A percentile compares a stretch with the other conserved stretches of the same genome.
phyloP scores from a whole-genome alignment of 345 rosid genomes.

The Bretschneidera sinensis region DNA sequence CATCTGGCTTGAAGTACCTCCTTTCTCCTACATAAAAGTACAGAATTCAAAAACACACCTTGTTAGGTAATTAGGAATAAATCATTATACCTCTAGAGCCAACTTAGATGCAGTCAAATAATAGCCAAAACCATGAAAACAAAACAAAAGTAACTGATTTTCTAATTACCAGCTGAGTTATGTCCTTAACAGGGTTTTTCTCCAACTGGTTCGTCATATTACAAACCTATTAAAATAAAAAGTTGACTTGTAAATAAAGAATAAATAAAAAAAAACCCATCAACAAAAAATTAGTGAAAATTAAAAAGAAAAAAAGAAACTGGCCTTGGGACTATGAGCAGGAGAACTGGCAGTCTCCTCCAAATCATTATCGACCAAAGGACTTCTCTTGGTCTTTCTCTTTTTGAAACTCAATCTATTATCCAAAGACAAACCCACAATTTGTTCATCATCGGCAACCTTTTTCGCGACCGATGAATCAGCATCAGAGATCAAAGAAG shows the following conservation, averaged over 20 bases:
- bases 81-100: no score
- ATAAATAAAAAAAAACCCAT: neutral
- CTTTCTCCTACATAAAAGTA: slow-evolving; percentile 28
- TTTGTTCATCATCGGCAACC: neutral
- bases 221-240: slow-evolving; percentile 23
- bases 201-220: slow-evolving; percentile 28
- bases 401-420: neutral
- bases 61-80: no score
- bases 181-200: slow-evolving; percentile 14
- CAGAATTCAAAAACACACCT: no score
- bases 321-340: slow-evolving; percentile 27
- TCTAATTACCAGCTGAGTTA: slow-evolving; percentile 18
- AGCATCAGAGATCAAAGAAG: slow-evolving; percentile 33
- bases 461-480: slow-evolving; percentile 18
- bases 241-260: neutral
- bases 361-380: neutral
- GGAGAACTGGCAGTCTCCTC: slow-evolving; percentile 35
- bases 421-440: neutral
- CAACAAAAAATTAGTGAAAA: neutral
- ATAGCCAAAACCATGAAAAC: neutral
- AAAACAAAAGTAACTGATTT: neutral
- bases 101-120: neutral
- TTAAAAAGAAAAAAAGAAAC: neutral
- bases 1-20: slow-evolving; percentile 8
- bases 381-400: neutral